phyloP scores from a whole-genome alignment of 768 basidiomycete species.

The Boletus pseudo-olivaceus region DNA sequence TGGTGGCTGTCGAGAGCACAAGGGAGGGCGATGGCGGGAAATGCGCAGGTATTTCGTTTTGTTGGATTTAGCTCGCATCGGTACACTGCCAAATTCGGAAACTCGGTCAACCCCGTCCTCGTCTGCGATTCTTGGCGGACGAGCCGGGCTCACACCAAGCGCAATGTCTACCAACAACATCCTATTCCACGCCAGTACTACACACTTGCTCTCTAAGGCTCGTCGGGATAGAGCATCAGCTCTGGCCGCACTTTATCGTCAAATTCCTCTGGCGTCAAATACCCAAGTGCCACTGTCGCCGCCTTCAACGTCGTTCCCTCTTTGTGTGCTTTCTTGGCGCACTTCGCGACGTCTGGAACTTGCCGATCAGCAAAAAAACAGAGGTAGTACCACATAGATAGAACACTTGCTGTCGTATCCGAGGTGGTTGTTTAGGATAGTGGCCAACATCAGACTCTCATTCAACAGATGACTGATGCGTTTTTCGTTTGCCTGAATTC shows the following conservation, averaged over 20 bases:
- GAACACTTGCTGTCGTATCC: slow-evolving; percentile 91
- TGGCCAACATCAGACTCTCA: slow-evolving; percentile 97
- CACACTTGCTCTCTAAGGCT: slow-evolving; percentile 27
- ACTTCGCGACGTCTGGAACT: slow-evolving; percentile 86
- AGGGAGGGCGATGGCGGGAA: slow-evolving; percentile 33
- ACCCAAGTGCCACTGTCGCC: slow-evolving; percentile 84
- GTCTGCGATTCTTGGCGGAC: slow-evolving; percentile 25
- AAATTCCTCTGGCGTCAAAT: slow-evolving; percentile 87
- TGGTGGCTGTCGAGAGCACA: slow-evolving; percentile 17
- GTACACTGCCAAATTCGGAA: slow-evolving; percentile 31
- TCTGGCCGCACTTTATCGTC: slow-evolving; percentile 92
- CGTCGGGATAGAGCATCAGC: slow-evolving; percentile 79
- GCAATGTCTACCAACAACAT: neutral
- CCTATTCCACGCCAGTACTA: neutral
- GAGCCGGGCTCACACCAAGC: slow-evolving; percentile 4
- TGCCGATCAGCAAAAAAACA: slow-evolving; percentile 7
- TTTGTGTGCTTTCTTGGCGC: slow-evolving; percentile 99
- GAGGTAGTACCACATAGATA: neutral
- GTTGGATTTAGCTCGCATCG: slow-evolving; percentile 35
- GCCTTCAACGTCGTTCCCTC: slow-evolving; percentile 96
- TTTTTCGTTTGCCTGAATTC: slow-evolving; percentile 95
- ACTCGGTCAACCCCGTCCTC: slow-evolving; percentile 21
- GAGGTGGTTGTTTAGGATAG: slow-evolving; percentile 91
- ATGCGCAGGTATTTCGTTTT: slow-evolving; percentile 32
- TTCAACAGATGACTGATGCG: slow-evolving; percentile 85